These are phyloP conservation scores for Nepenthes mirabilis DNA, from an alignment of 148 eudicot species.

Conservation along the genomic window DNA sequence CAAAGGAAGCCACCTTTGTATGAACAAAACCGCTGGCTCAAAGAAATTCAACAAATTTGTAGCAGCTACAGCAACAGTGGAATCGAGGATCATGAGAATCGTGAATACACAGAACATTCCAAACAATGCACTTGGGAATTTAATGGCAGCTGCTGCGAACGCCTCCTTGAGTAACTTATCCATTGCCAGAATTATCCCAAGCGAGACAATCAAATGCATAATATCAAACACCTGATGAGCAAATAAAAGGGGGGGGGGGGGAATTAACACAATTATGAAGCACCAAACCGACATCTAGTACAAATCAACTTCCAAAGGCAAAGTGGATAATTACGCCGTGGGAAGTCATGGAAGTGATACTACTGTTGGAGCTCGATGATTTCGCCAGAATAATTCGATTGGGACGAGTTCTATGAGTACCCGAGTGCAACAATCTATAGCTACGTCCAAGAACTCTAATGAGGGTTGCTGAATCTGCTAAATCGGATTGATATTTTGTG, in stretches of 20 bases:
- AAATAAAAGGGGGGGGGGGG: background rate
- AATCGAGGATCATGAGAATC: slow-evolving; percentile 54
- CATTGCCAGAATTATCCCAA: slow-evolving; percentile 74
- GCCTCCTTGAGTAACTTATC: slow-evolving; percentile 67
- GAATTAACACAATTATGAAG: slow-evolving; percentile 2
- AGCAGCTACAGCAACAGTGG: slow-evolving; percentile 59
- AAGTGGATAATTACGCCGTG: slow-evolving; percentile 25
- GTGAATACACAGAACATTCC: slow-evolving; percentile 96
- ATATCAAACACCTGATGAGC: background rate
- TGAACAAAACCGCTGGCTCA: slow-evolving; percentile 87
- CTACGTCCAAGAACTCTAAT: slow-evolving; percentile 17
- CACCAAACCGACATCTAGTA: background rate
- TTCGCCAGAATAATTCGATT: slow-evolving; percentile 18
- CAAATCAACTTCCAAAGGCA: background rate
- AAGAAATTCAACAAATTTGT: slow-evolving; percentile 63
- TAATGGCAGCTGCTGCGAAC: slow-evolving; percentile 67
- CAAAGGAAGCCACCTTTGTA: slow-evolving; percentile 97
- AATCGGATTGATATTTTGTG: slow-evolving; percentile 12
- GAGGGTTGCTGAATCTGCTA: slow-evolving; percentile 14
- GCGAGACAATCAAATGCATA: slow-evolving; percentile 66
- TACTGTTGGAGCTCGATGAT: slow-evolving; percentile 26
- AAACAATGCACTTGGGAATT: slow-evolving; percentile 91
- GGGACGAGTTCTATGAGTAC: slow-evolving; percentile 17
- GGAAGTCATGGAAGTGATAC: slow-evolving; percentile 22
- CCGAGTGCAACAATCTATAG: slow-evolving; percentile 22